A percentile compares a stretch with the other conserved stretches of the same genome.
Evolutionary conservation across 2,329 filamentous ascomycete species (phyloP).

Genomic region (Biscogniauxia marginata): DNA sequence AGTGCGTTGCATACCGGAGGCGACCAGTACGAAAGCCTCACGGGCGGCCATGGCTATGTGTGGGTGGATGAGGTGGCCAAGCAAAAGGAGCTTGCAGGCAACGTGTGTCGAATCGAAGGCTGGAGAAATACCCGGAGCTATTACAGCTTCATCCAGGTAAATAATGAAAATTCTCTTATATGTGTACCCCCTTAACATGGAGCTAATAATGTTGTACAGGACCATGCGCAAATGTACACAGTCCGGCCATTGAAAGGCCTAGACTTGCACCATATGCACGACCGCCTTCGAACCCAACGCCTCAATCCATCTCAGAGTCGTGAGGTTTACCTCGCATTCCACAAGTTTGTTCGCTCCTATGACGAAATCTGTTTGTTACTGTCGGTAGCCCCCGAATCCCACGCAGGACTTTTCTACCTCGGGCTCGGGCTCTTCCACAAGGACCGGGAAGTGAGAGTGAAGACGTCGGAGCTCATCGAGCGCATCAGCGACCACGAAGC

Average conservation of each 20-base stretch:
- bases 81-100: constrained; percentile 83
- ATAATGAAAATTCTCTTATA: constrained; percentile 16
- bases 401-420: constrained; percentile 87
- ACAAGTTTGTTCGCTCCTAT: constrained; percentile 73
- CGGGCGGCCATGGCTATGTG: constrained; percentile 85
- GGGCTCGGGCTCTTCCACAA: constrained; percentile 91
- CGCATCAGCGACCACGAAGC: constrained; percentile 84
- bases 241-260: constrained; percentile 71
- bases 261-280: constrained; percentile 89
- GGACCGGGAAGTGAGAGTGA: constrained; percentile 72
- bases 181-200: neutral
- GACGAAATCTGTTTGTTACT: constrained; percentile 84
- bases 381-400: constrained; percentile 78
- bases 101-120: constrained; percentile 89
- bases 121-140: constrained; percentile 96
- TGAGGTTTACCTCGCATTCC: constrained; percentile 81
- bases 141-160: constrained; percentile 87
- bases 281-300: constrained; percentile 80
- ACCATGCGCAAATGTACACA: constrained; percentile 63
- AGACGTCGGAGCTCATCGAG: constrained; percentile 77
- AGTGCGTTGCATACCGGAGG: constrained; percentile 84
- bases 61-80: constrained; percentile 84
- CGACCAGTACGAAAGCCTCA: constrained; percentile 63
- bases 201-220: constrained; percentile 46
- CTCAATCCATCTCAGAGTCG: constrained; percentile 73